Percentiles rank a stretch among this genome's conserved stretches.
phyloP scores from a whole-genome alignment of 2,329 filamentous ascomycete species.

The Hypoxylon sp. region DNA sequence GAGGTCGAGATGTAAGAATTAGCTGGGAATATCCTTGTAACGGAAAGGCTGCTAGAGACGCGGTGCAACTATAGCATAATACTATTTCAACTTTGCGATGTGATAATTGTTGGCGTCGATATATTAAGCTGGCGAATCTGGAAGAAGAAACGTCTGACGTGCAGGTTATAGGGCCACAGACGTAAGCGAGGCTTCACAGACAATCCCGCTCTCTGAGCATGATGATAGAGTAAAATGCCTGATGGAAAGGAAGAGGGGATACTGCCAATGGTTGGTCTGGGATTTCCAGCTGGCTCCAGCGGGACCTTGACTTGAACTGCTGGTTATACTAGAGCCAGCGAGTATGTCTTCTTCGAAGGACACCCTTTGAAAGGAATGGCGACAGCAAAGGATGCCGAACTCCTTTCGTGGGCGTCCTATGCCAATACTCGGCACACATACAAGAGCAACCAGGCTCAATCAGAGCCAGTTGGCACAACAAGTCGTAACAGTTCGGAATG shows the following conservation, averaged over 20 bases:
- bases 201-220: conserved; percentile 26
- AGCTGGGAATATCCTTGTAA: conserved; percentile 44
- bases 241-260: conserved; percentile 23
- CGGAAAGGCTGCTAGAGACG: conserved; percentile 36
- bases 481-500: conserved; percentile 27
- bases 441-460: conserved; percentile 25
- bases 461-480: conserved; percentile 36
- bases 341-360: conserved; percentile 26
- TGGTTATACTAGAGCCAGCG: conserved; percentile 34
- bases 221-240: conserved; percentile 26
- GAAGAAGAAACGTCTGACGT: conserved; percentile 36
- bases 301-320: conserved; percentile 27
- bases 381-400: conserved; percentile 29
- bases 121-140: conserved; percentile 28
- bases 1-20: conserved; percentile 38
- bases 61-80: conserved; percentile 42
- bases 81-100: conserved; percentile 39
- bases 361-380: conserved; percentile 30
- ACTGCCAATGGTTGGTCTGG: conserved; percentile 29
- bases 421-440: conserved; percentile 27
- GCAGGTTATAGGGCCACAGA: conserved; percentile 36
- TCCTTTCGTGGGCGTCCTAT: conserved; percentile 18
- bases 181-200: conserved; percentile 37
- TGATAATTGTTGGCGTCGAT: conserved; percentile 31
- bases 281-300: conserved; percentile 28